Base-by-base conservation (phyloP, 2,329 filamentous ascomycete genomes). In the Ophiosphaerella narmari region DNA sequence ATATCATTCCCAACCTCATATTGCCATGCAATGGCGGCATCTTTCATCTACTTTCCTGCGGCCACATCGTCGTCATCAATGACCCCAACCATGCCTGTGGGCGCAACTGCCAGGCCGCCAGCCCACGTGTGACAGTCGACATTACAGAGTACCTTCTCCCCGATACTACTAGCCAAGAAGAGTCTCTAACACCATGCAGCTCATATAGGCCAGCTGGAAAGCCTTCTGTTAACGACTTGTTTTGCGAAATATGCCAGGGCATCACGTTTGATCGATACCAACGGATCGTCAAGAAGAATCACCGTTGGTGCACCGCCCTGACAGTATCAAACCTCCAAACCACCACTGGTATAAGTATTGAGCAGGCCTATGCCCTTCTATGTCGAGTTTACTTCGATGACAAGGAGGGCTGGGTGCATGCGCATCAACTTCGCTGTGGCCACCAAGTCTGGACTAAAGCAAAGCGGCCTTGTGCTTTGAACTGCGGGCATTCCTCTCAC, bases 21-120 rank as follows among this genome's bases (percentile, higher is more conserved):
- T 21, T 49, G 9, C 48, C 50, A 4, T 56, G 55, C 39, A 43
- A 36, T 6, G 23, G 40, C 21, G 26, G 29, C 21, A 36, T 40
- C 2, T 50, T 57, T 26, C 61, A 64, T 26, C 46, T 61, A 33
- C 52, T 64, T 13, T n/a, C 24, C 14, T 64, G 59, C 44, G 61
- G 61, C 8, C 61, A 64, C 24, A 41, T 62, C 12, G 49, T 59
- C n/a, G 46, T 26, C 14, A 26, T 62, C 5, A 41, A 54, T 35
- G 41, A 29, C 21, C 1, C n/a, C 1, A 51, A 60, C 37, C 32
- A 37, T 4, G 50, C 48, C 29, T 64, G 59, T 24, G 57, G 40
- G 23, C 39, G 38, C 7, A 62, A 61, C 33, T 64, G 59, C 5
- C 49, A 58, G 29, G 47, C 46, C 11, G 35, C 36, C 4, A 23